Percentiles rank a stretch among this genome's conserved stretches.
Conservation (phyloP, 176 grass and related monocot species). For the Zea luxurians region DNA sequence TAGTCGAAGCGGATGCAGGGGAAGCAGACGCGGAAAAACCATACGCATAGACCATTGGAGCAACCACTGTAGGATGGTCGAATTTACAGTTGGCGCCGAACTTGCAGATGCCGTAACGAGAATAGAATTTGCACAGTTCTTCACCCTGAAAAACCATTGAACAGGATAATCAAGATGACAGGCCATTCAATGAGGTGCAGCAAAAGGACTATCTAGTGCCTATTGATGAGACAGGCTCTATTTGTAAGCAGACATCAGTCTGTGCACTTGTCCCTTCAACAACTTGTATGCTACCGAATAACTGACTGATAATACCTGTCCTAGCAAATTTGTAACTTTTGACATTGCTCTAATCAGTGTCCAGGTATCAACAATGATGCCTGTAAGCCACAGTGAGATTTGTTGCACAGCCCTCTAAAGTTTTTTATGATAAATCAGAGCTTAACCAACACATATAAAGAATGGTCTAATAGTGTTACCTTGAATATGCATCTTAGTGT, state of each 20-base stretch:
- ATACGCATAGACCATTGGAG: constrained; percentile 76
- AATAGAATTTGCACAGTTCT: constrained; percentile 89
- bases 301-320: neutral
- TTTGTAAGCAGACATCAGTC: neutral
- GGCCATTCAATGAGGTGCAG: neutral
- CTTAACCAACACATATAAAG: neutral
- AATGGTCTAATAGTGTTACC: neutral
- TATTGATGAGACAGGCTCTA: neutral
- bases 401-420: neutral
- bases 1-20: constrained; percentile 46
- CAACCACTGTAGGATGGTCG: constrained; percentile 84
- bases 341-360: neutral
- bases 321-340: neutral
- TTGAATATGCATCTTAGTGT: constrained; percentile 2
- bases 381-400: neutral
- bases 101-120: constrained; percentile 98
- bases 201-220: neutral
- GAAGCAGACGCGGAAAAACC: constrained; percentile 49
- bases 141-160: constrained; percentile 62
- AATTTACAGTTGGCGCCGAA: constrained; percentile 97
- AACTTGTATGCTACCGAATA: neutral
- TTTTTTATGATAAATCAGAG: constrained; percentile 9
- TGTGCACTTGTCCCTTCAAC: neutral
- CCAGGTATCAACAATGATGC: neutral
- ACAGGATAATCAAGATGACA: neutral